Evolutionary conservation across 768 basidiomycete species (phyloP).

Genomic region (Lactarius evosmus): DNA sequence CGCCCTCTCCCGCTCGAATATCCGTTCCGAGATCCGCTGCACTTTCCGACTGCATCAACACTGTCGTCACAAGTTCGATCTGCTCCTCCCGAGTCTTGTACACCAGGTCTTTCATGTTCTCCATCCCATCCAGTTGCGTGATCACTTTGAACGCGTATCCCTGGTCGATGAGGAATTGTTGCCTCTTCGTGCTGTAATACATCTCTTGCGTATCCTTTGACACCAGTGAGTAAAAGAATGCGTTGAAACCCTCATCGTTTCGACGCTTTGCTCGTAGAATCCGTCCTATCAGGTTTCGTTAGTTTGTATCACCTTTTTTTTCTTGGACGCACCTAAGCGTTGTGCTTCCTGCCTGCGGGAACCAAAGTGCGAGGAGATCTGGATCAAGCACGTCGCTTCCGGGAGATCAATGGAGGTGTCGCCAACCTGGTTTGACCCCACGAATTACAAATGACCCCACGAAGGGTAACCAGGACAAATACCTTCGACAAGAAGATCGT

Average conservation of each 20-base stretch:
- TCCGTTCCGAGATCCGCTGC: slow-evolving; percentile 87
- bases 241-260: slow-evolving; percentile 99
- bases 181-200: slow-evolving; percentile 98
- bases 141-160: slow-evolving; percentile 99
- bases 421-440: slow-evolving; percentile 60
- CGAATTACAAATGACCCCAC: slow-evolving; percentile 24
- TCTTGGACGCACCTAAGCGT: slow-evolving; percentile 62
- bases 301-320: not conserved
- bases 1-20: slow-evolving; percentile 77
- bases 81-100: slow-evolving; percentile 91
- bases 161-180: slow-evolving; percentile 98
- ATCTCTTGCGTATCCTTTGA: slow-evolving; percentile 99
- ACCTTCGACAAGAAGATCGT: slow-evolving; percentile 98
- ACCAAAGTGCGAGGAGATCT: slow-evolving; percentile 98
- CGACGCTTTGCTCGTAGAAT: slow-evolving; percentile 95
- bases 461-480: slow-evolving; percentile 18
- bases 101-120: slow-evolving; percentile 81
- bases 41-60: slow-evolving; percentile 86
- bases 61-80: slow-evolving; percentile 93
- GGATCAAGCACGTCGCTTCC: slow-evolving; percentile 98
- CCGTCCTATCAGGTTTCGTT: slow-evolving; percentile 54
- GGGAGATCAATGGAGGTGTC: slow-evolving; percentile 99
- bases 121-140: slow-evolving; percentile 92
- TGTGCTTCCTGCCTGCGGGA: slow-evolving; percentile 98
- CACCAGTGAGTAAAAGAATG: slow-evolving; percentile 98